Conservation (phyloP, 2,329 filamentous ascomycete genomes). For the Talaromyces sp. region DNA sequence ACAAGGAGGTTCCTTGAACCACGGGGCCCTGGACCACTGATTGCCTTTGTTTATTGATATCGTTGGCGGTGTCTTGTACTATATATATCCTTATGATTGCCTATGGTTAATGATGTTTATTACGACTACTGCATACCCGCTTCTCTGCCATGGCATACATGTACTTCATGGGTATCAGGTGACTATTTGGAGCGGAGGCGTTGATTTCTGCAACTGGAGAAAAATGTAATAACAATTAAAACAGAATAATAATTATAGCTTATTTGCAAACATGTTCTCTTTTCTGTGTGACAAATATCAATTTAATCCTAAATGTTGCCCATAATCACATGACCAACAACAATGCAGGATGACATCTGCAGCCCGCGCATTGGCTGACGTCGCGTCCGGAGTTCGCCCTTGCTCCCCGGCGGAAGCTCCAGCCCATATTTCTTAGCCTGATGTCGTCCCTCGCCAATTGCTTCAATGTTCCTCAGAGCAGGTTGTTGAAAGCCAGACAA, state of each 20-base stretch:
- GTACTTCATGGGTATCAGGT: background rate
- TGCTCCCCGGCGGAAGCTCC: constrained; percentile 3
- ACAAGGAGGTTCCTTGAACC: constrained; percentile 45
- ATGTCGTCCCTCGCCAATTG: background rate
- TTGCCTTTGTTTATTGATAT: background rate
- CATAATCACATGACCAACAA: background rate
- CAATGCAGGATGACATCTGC: background rate
- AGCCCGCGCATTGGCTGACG: constrained; percentile 3
- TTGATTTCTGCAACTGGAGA: background rate
- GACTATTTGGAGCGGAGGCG: background rate
- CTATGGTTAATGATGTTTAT: constrained; percentile 10
- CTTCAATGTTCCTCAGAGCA: background rate
- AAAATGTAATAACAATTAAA: background rate
- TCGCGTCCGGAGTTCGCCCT: constrained; percentile 4
- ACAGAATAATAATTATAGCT: background rate
- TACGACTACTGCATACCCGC: background rate
- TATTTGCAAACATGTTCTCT: background rate
- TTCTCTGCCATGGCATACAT: background rate
- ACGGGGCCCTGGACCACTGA: background rate
- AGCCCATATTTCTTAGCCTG: background rate
- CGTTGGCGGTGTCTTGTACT: constrained; percentile 3
- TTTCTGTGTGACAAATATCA: background rate
- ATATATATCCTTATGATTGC: constrained; percentile 12
- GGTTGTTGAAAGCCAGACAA: background rate
- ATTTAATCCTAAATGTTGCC: background rate